Base-by-base conservation (phyloP, 345 rosid genomes). In the Punica granatum region DNA sequence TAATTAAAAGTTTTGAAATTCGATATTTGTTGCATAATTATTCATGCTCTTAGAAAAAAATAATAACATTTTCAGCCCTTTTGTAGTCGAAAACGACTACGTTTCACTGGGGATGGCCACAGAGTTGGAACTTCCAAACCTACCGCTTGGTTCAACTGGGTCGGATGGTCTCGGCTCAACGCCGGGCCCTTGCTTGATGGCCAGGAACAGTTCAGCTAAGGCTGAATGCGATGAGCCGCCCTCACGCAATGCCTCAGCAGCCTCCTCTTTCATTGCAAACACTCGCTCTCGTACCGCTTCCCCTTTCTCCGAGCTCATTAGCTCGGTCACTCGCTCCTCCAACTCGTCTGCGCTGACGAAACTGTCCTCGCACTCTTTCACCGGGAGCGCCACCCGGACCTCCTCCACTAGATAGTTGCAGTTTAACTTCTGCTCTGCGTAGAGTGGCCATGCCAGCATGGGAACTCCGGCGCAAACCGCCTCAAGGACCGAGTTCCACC, bases 401-500 rank as follows among this genome's bases (percentile, higher is more conserved):
- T 73, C 86, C 62, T 75, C 75, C 62, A 80, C 78, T n/a, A 75
- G 6, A 3, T 73, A 12, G n/a, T n/a, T 35, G 67, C 59, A 60
- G 5, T 69, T 70, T 54, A 77, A 25, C 68, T 21, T 75, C 48
- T 84, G 88, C 66, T 82, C 86, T 0, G 86, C 86, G 33, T 80
- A 83, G 10, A 83, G 76, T 3, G 90, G 86, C 80, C 90, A 83
- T 0, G 81, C 81, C 23, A 77, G 68, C 86, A 86, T 81, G 10
- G 87, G 90, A 26, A 83, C 73, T 0, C 81, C 81, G 0, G 66
- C 60, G 7, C 62, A 30, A 19, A 78, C 69, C 0, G 73, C 71
- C 69, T 78, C 72, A 0, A 78, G 78, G 59, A 71, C 72, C 35
- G 76, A 78, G 67, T 78, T 78, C 78, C 78, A 78, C 54, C 81